phyloP scores from a whole-genome alignment of 441 rosid genomes.

The Euphorbia celastroides region DNA sequence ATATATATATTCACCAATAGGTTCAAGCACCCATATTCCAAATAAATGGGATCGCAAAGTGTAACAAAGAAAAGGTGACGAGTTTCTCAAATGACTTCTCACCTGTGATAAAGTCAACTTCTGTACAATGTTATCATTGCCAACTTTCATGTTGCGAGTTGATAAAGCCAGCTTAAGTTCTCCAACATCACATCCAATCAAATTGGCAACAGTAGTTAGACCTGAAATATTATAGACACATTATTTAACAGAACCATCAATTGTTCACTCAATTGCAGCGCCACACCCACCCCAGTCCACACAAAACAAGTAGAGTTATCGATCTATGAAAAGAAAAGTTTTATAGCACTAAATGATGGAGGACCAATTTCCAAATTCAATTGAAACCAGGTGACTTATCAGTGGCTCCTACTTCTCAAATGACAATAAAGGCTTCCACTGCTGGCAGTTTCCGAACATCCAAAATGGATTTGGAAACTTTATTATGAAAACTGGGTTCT shows the following conservation, averaged over 20 bases:
- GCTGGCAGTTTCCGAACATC: too few species aligned
- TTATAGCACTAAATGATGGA: background rate
- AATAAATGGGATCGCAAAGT: background rate
- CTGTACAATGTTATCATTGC: conserved; percentile 85
- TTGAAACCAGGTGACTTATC: too few species aligned
- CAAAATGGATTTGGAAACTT: too few species aligned
- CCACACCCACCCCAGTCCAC: background rate
- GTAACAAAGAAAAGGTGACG: too few species aligned
- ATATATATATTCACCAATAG: background rate
- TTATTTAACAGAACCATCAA: conserved; percentile 3
- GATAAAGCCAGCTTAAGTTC: conserved; percentile 79
- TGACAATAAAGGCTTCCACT: too few species aligned
- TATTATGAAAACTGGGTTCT: too few species aligned
- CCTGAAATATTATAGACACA: conserved; percentile 42
- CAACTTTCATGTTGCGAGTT: conserved; percentile 94
- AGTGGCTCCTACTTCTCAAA: too few species aligned
- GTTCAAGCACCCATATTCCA: background rate
- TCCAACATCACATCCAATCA: conserved; percentile 70
- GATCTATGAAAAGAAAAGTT: background rate
- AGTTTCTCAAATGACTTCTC: conserved; percentile 16
- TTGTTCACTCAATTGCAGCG: background rate
- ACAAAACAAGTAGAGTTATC: background rate
- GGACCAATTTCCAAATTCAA: too few species aligned
- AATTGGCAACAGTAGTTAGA: conserved; percentile 62
- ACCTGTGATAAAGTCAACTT: conserved; percentile 90